Percentiles rank a stretch among this genome's conserved stretches.
phyloP scores from a whole-genome alignment of 306 rosid species.

The Prunus dulcis region DNA sequence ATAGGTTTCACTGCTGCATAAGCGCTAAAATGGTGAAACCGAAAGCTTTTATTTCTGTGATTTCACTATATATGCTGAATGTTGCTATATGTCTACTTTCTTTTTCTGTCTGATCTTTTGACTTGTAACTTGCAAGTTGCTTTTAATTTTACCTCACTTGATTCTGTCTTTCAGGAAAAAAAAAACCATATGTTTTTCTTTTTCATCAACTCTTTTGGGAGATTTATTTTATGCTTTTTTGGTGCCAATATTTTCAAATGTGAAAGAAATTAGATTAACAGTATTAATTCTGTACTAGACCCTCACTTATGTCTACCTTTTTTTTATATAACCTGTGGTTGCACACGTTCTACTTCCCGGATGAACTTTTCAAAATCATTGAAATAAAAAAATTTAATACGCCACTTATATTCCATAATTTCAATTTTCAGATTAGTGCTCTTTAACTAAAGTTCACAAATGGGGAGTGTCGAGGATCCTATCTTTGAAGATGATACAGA shows the following conservation, averaged over 20 bases:
- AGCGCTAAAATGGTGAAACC: background rate
- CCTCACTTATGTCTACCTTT: background rate
- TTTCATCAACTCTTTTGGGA: background rate
- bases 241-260: background rate
- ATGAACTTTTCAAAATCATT: background rate
- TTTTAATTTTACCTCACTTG: background rate
- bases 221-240: background rate
- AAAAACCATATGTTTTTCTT: background rate
- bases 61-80: background rate
- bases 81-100: background rate
- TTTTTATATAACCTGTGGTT: background rate
- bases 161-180: background rate
- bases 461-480: constrained; percentile 38
- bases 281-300: background rate
- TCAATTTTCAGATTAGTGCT: constrained; percentile 21
- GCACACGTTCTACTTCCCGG: background rate
- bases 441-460: constrained; percentile 22
- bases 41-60: background rate
- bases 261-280: constrained; percentile 6
- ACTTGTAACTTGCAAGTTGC: background rate
- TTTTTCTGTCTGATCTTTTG: background rate
- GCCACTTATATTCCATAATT: background rate
- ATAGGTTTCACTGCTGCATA: background rate
- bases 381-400: background rate
- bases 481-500: constrained; percentile 49